These are phyloP conservation scores for Pichia sp. DNA, from an alignment of 1,139 yeast species.

Conservation along the genomic window DNA sequence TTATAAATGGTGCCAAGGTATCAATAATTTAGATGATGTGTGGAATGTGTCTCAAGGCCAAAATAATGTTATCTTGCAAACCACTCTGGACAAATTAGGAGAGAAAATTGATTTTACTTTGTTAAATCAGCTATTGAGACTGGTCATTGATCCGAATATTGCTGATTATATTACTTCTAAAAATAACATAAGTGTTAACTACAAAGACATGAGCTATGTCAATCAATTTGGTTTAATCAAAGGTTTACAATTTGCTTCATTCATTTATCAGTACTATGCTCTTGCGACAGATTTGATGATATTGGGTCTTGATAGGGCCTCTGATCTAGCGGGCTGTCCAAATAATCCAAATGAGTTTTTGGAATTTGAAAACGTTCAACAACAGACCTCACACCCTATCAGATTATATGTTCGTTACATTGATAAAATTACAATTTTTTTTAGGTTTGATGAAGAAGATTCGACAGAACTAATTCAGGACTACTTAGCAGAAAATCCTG, in stretches of 20 bases:
- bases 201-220: constrained; percentile 92
- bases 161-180: constrained; percentile 95
- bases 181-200: constrained; percentile 72
- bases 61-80: constrained; percentile 76
- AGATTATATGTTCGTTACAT: constrained; percentile 75
- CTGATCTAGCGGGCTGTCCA: constrained; percentile 77
- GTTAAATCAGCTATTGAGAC: constrained; percentile 68
- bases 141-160: constrained; percentile 81
- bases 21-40: constrained; percentile 66
- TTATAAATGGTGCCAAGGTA: constrained; percentile 94
- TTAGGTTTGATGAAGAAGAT: constrained; percentile 67
- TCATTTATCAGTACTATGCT: constrained; percentile 86
- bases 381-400: constrained; percentile 64
- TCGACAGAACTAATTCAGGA: constrained; percentile 70
- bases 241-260: constrained; percentile 87
- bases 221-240: constrained; percentile 83
- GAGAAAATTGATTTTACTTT: constrained; percentile 87
- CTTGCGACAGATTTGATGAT: constrained; percentile 72
- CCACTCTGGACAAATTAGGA: constrained; percentile 58
- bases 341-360: constrained; percentile 68
- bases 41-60: constrained; percentile 78
- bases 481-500: constrained; percentile 77
- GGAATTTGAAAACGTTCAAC: constrained; percentile 52
- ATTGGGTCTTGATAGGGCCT: constrained; percentile 80
- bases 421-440: constrained; percentile 73